Conservation (phyloP, 768 basidiomycete species). For the Pholiota molesta region DNA sequence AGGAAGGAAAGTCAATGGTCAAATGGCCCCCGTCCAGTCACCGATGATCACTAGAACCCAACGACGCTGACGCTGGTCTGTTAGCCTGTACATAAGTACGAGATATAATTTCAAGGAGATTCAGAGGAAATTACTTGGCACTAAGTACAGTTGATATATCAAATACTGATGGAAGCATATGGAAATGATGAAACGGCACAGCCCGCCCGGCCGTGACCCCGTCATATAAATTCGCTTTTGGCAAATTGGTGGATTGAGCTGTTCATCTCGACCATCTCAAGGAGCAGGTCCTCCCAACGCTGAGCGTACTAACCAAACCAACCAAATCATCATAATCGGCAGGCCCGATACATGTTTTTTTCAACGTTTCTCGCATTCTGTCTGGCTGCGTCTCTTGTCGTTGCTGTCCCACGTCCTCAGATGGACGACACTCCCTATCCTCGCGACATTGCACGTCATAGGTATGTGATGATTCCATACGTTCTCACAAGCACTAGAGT, state of each 20-base stretch:
- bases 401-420: conserved; percentile 19
- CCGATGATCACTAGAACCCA: no score
- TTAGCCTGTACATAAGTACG: no score
- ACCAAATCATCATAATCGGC: conserved; percentile 9
- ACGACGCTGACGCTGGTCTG: no score
- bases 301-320: conserved; percentile 2
- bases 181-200: neutral
- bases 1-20: no score
- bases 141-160: no score
- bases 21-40: no score
- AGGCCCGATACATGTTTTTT: conserved; percentile 25
- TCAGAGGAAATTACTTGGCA: no score
- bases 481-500: no score
- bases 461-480: conserved; percentile 11
- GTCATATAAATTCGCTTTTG: neutral
- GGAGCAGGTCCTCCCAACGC: conserved; percentile 15
- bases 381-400: conserved; percentile 19
- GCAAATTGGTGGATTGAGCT: neutral
- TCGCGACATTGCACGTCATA: conserved; percentile 16
- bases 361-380: conserved; percentile 19
- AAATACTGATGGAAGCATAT: no score
- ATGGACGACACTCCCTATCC: conserved; percentile 14
- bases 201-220: neutral
- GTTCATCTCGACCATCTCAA: conserved; percentile 6
- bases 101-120: no score